phyloP scores from a whole-genome alignment of 371 early-diverging fungal species.

The Haplosporangium sp. region DNA sequence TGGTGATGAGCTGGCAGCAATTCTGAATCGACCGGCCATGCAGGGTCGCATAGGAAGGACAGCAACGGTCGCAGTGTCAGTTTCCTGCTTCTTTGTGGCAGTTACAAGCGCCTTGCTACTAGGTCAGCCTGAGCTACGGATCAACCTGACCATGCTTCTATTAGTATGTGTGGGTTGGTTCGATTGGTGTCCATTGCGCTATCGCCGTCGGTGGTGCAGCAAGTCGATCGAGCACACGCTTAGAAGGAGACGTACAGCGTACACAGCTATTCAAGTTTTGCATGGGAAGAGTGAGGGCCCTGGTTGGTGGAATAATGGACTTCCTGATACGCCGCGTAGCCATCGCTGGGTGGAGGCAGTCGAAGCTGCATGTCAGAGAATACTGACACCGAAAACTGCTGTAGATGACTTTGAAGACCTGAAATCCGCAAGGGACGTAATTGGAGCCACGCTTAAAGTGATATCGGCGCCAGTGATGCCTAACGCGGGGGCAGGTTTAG shows the following conservation, averaged over 20 bases:
- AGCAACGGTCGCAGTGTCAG: slow-evolving; percentile 1
- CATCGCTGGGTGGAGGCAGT: slow-evolving; percentile 1
- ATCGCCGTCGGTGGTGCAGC: slow-evolving; percentile 9
- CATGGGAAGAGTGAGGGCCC: slow-evolving; percentile 3
- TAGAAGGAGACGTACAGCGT: slow-evolving; percentile 10
- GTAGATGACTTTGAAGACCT: slow-evolving; percentile 3
- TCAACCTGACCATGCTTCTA: slow-evolving; percentile 7
- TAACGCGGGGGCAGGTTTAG: not conserved
- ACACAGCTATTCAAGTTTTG: slow-evolving; percentile 11
- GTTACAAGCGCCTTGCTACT: slow-evolving; percentile 11
- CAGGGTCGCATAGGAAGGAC: not conserved
- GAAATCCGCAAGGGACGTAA: not conserved
- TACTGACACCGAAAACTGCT: not conserved
- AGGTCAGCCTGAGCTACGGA: slow-evolving; percentile 1
- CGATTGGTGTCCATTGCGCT: slow-evolving; percentile 5
- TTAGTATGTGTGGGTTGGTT: slow-evolving; percentile 8
- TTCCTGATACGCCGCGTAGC: slow-evolving; percentile 3
- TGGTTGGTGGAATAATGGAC: slow-evolving; percentile 6
- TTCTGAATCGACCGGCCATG: slow-evolving; percentile 6
- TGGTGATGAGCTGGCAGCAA: slow-evolving; percentile 4
- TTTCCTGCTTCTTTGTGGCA: slow-evolving; percentile 6
- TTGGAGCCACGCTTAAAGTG: not conserved
- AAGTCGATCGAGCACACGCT: slow-evolving; percentile 9
- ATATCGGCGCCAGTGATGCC: not conserved
- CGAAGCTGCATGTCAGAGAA: slow-evolving; percentile 1